A percentile compares a stretch with the other conserved stretches of the same genome.
These are phyloP conservation scores for Baudoinia panamericana DNA, from an alignment of 495 filamentous ascomycete species.

Conservation along the genomic window DNA sequence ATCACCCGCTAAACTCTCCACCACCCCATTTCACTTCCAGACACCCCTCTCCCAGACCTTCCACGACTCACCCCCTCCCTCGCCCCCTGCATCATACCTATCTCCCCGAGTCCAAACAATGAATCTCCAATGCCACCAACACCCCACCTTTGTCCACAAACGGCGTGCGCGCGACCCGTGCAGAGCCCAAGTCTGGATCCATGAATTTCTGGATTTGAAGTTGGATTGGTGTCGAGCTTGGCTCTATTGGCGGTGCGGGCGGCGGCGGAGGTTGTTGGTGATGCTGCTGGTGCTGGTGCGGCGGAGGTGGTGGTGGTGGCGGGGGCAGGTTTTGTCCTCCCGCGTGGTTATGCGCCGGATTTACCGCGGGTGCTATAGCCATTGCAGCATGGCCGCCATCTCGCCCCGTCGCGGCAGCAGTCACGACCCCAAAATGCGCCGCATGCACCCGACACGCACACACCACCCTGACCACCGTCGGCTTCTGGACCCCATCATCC, in stretches of 20 bases:
- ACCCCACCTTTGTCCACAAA: slow-evolving; percentile 8
- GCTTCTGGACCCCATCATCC: neutral
- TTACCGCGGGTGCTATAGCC: too few species aligned
- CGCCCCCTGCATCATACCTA: too few species aligned
- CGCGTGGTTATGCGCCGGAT: too few species aligned
- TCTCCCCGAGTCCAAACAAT: slow-evolving; percentile 13
- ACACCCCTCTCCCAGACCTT: too few species aligned
- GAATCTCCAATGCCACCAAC: slow-evolving; percentile 13
- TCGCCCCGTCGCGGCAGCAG: too few species aligned
- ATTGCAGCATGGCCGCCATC: too few species aligned
- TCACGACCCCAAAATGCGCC: slow-evolving; percentile 10
- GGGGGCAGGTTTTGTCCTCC: too few species aligned
- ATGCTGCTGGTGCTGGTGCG: neutral
- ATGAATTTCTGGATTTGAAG: too few species aligned
- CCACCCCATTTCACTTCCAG: too few species aligned
- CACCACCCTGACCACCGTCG: slow-evolving; percentile 11
- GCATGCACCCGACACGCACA: slow-evolving; percentile 12
- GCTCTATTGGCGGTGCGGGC: neutral
- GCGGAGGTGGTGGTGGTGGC: neutral
- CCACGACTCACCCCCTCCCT: too few species aligned
- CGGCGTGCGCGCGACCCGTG: slow-evolving; percentile 7
- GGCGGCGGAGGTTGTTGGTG: neutral
- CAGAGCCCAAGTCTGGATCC: slow-evolving; percentile 7
- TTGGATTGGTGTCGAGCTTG: neutral
- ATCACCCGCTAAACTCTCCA: too few species aligned